phyloP scores from a whole-genome alignment of 2,329 filamentous ascomycete species.

The Aureobasidium subglaciale region DNA sequence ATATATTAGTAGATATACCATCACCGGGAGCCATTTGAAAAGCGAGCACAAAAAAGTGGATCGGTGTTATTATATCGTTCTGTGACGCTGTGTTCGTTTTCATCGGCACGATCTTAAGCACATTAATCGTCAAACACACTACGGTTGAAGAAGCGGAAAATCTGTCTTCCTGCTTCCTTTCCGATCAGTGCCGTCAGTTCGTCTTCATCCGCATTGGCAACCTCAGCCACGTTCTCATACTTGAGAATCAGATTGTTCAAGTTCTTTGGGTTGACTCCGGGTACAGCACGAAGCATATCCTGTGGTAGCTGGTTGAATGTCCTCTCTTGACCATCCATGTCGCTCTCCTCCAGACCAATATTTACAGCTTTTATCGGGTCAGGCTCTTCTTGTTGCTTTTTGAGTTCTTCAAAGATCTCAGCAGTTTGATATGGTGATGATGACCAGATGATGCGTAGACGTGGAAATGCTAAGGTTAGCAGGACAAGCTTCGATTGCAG shows the following conservation, averaged over 20 bases:
- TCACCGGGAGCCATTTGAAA: too few species aligned
- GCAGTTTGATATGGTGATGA: slow-evolving; percentile 91
- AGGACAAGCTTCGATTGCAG: slow-evolving; percentile 88
- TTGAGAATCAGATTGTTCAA: slow-evolving; percentile 64
- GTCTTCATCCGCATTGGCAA: slow-evolving; percentile 76
- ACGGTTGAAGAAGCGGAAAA: slow-evolving; percentile 72
- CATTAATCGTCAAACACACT: slow-evolving; percentile 46
- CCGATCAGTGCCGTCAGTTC: slow-evolving; percentile 72
- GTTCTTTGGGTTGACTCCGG: slow-evolving; percentile 75
- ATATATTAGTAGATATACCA: too few species aligned
- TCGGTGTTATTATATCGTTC: background rate
- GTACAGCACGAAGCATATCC: slow-evolving; percentile 81
- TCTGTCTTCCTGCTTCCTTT: slow-evolving; percentile 65
- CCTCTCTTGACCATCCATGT: slow-evolving; percentile 46
- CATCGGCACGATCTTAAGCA: background rate
- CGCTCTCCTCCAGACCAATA: slow-evolving; percentile 63
- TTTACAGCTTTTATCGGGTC: slow-evolving; percentile 82
- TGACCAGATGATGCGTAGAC: slow-evolving; percentile 87
- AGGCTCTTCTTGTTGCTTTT: slow-evolving; percentile 81
- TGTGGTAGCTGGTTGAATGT: slow-evolving; percentile 78
- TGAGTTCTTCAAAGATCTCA: slow-evolving; percentile 91
- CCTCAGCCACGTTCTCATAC: slow-evolving; percentile 67
- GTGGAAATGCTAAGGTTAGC: slow-evolving; percentile 84
- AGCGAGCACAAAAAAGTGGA: background rate
- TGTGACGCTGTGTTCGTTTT: background rate